Conservation (phyloP, 2,329 filamentous ascomycete genomes). For the Allantophomopsis lycopodina region DNA sequence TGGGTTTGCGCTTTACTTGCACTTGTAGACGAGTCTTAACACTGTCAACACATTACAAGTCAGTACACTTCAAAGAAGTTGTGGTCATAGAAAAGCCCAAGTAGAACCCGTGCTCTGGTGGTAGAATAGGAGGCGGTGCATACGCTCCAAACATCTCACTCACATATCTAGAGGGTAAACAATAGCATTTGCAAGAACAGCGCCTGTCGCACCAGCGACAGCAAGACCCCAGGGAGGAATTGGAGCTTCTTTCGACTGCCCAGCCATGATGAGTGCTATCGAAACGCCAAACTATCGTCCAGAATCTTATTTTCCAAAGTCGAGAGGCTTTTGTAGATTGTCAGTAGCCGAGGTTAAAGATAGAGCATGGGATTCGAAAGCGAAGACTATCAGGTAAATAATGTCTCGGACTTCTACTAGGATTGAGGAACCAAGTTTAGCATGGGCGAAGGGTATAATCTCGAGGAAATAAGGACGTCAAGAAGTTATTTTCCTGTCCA, state of each 20-base stretch:
- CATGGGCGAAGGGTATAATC: no score
- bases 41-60: slow-evolving; percentile 28
- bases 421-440: no score
- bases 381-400: no score
- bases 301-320: neutral
- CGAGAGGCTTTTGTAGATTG: neutral
- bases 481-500: no score
- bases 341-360: neutral
- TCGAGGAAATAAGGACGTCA: no score
- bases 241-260: slow-evolving; percentile 20
- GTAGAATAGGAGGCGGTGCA: no score
- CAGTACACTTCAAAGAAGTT: neutral
- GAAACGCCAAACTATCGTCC: neutral
- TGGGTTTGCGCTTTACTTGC: slow-evolving; percentile 58
- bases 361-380: no score
- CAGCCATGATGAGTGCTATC: slow-evolving; percentile 5
- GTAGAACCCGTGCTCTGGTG: no score
- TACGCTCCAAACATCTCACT: slow-evolving; percentile 20
- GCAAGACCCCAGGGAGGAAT: slow-evolving; percentile 88
- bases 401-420: no score
- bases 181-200: slow-evolving; percentile 85
- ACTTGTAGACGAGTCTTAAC: slow-evolving; percentile 96
- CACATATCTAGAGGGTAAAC: slow-evolving; percentile 97
- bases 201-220: slow-evolving; percentile 82
- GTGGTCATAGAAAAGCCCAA: no score